These are phyloP conservation scores for Arthrobotrys sinensis DNA, from an alignment of 2,329 filamentous ascomycete genomes.

Conservation along the genomic window DNA sequence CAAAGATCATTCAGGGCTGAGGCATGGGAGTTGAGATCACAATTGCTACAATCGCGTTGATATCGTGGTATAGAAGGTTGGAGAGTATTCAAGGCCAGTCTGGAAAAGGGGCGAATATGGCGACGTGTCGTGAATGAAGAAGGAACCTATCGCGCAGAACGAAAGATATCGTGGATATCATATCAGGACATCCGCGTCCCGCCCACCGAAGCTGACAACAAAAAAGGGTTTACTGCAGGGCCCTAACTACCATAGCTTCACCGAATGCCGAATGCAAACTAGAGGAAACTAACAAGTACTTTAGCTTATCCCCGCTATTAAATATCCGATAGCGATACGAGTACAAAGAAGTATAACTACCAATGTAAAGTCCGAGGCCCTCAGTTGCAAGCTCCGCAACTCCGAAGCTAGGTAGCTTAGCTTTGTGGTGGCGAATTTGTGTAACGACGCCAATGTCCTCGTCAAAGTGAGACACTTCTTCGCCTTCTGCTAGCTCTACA, in stretches of 20 bases:
- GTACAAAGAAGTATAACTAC: too few relatives aligned
- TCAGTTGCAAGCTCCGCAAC: too few relatives aligned
- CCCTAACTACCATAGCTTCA: too few relatives aligned
- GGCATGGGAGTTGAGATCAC: not conserved
- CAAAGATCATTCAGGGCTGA: not conserved
- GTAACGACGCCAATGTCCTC: constrained; percentile 12
- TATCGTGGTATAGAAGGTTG: not conserved
- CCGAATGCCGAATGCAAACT: too few relatives aligned
- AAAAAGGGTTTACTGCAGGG: not conserved
- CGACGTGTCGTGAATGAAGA: constrained; percentile 4
- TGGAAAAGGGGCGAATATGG: not conserved
- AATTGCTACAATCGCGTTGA: not conserved
- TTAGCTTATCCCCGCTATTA: too few relatives aligned
- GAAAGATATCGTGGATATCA: constrained; percentile 19
- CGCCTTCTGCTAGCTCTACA: not conserved
- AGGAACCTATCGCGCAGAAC: not conserved
- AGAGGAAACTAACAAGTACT: too few relatives aligned
- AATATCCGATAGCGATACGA: too few relatives aligned
- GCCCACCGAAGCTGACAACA: constrained; percentile 24
- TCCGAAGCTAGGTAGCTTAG: too few relatives aligned
- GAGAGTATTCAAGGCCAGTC: not conserved
- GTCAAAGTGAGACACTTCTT: constrained; percentile 1
- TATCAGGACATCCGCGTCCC: constrained; percentile 12
- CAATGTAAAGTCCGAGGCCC: too few relatives aligned
- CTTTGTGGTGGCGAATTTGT: not conserved